These are phyloP conservation scores for Daldinia loculata DNA, from an alignment of 495 filamentous ascomycete genomes.

Conservation along the genomic window DNA sequence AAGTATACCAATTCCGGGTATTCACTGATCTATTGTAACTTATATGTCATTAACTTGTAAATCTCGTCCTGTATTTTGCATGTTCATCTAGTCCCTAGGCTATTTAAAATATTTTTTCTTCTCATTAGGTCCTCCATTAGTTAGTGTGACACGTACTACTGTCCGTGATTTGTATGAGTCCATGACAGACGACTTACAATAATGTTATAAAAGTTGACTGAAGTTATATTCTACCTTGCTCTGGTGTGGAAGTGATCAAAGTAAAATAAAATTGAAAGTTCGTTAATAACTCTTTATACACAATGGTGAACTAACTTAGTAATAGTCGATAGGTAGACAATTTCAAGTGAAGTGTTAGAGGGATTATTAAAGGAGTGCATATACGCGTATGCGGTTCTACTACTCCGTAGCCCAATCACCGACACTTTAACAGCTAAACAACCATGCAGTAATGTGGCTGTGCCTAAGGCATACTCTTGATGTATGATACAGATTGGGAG, in stretches of 20 bases:
- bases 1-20: neutral
- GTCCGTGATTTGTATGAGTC: too few relatives aligned
- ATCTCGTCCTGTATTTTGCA: neutral
- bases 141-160: too few relatives aligned
- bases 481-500: neutral
- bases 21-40: neutral
- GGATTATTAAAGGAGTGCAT: neutral
- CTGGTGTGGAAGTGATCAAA: too few relatives aligned
- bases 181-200: too few relatives aligned
- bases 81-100: neutral
- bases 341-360: neutral
- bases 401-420: neutral
- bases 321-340: neutral
- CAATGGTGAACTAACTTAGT: neutral
- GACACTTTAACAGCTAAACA: neutral
- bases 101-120: neutral
- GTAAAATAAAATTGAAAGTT: too few relatives aligned
- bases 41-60: neutral
- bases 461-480: neutral
- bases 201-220: too few relatives aligned
- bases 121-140: neutral
- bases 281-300: too few relatives aligned
- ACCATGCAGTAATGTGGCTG: neutral
- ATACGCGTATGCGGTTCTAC: neutral
- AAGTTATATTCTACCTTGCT: too few relatives aligned